These are phyloP conservation scores for Medakamo hakoo DNA, from an alignment of 139 green algal genomes.

Conservation along the genomic window DNA sequence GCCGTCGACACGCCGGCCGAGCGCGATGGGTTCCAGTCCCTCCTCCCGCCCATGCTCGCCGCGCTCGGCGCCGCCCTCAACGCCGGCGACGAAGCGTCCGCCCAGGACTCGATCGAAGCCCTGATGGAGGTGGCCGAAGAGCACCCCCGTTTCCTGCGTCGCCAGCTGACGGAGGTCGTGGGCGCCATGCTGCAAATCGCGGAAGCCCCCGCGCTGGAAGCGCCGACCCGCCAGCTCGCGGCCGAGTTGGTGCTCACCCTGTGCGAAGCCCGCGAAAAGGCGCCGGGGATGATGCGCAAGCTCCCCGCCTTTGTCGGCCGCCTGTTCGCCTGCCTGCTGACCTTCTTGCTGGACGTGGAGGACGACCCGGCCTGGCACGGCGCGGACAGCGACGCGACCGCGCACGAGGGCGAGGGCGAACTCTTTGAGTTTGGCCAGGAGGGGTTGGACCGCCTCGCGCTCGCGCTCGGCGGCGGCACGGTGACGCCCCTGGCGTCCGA, in stretches of 20 bases:
- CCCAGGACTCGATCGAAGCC: conserved; percentile 77
- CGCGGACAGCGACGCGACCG: conserved; percentile 40
- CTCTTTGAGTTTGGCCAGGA: conserved; percentile 70
- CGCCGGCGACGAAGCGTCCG: conserved; percentile 41
- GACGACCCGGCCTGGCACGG: conserved; percentile 73
- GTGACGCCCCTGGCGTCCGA: conserved; percentile 58
- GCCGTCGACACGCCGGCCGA: conserved; percentile 46
- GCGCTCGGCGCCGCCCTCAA: conserved; percentile 45
- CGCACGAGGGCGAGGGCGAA: conserved; percentile 58
- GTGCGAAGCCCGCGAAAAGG: conserved; percentile 79
- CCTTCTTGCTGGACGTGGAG: conserved; percentile 89
- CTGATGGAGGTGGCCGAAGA: conserved; percentile 86
- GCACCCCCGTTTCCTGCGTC: conserved; percentile 80
- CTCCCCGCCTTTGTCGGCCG: conserved; percentile 62
- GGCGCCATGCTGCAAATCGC: conserved; percentile 64
- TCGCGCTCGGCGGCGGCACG: conserved; percentile 76
- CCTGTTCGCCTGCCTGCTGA: conserved; percentile 71
- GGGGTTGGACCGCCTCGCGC: conserved; percentile 83
- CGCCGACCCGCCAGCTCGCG: conserved; percentile 53
- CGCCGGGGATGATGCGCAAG: conserved; percentile 86
- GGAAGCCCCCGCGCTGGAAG: conserved; percentile 28
- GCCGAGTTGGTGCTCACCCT: conserved; percentile 91
- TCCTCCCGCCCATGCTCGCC: conserved; percentile 67
- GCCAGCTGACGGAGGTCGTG: conserved; percentile 61
- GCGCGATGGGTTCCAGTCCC: conserved; percentile 49